These are phyloP conservation scores for Candida dubliniensis DNA, from an alignment of 1,139 yeast species.

Conservation along the genomic window DNA sequence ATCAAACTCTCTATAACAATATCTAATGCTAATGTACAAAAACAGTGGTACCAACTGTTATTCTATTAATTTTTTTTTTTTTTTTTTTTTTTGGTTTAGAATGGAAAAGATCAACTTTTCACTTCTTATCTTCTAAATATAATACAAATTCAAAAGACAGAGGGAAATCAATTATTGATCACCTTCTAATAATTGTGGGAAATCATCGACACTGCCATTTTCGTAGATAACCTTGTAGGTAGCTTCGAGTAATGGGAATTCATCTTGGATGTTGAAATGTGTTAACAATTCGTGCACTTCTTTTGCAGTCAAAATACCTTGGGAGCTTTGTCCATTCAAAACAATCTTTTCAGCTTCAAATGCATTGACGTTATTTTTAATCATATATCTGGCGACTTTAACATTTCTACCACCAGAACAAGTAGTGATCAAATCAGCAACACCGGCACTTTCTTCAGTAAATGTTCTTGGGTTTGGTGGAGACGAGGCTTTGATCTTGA, in stretches of 20 bases:
- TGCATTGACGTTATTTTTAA: conserved; percentile 67
- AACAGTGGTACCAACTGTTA: too few species aligned
- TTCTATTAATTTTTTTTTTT: not conserved
- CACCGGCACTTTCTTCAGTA: conserved; percentile 92
- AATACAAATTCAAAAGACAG: not conserved
- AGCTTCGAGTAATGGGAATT: conserved; percentile 86
- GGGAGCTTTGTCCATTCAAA: conserved; percentile 91
- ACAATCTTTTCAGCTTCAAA: conserved; percentile 78
- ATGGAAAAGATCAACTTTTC: conserved; percentile 3
- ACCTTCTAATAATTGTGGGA: conserved; percentile 60
- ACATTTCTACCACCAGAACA: conserved; percentile 97
- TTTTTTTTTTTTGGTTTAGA: not conserved
- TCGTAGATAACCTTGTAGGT: conserved; percentile 82
- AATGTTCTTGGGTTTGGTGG: conserved; percentile 77
- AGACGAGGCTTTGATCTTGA: conserved; percentile 68
- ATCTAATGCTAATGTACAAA: too few species aligned
- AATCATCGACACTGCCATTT: conserved; percentile 59
- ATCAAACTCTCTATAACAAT: too few species aligned
- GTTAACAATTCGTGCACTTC: conserved; percentile 86
- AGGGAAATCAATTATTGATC: not conserved
- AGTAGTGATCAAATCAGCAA: conserved; percentile 93
- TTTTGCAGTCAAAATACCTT: conserved; percentile 84
- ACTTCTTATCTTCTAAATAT: not conserved
- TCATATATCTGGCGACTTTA: conserved; percentile 79
- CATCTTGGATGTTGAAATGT: conserved; percentile 57